phyloP scores from a whole-genome alignment of 768 basidiomycete species.

The Serendipita sp. region DNA sequence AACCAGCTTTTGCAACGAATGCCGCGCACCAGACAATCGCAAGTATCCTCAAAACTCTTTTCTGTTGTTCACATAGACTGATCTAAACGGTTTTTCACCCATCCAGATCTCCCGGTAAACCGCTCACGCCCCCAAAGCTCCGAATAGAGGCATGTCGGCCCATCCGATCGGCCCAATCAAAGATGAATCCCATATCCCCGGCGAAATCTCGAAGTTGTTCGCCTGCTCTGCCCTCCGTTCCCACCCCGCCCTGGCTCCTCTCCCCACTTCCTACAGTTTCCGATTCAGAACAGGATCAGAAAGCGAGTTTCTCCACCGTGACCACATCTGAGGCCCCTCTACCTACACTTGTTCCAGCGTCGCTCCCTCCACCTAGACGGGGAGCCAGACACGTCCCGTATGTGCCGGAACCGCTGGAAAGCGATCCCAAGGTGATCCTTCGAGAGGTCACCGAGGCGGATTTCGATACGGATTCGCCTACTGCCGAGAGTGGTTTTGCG shows the following conservation, averaged over 20 bases:
- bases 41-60: no score
- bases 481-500: background rate
- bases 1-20: background rate
- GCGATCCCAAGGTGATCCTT: background rate
- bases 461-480: background rate
- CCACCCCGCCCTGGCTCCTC: background rate
- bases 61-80: no score
- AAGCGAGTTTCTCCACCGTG: background rate
- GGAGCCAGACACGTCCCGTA: no score
- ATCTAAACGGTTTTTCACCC: no score
- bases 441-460: background rate
- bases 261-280: background rate
- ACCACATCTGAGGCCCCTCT: background rate
- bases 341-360: background rate
- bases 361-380: background rate
- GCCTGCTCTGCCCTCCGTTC: background rate
- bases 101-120: no score
- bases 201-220: background rate
- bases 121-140: no score
- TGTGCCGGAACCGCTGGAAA: background rate
- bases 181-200: no score
- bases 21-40: background rate
- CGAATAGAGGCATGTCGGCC: no score
- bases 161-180: no score
- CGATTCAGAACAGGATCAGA: background rate